Base-by-base conservation (phyloP, 805 yeast species). In the Yarrowia osloensis region DNA sequence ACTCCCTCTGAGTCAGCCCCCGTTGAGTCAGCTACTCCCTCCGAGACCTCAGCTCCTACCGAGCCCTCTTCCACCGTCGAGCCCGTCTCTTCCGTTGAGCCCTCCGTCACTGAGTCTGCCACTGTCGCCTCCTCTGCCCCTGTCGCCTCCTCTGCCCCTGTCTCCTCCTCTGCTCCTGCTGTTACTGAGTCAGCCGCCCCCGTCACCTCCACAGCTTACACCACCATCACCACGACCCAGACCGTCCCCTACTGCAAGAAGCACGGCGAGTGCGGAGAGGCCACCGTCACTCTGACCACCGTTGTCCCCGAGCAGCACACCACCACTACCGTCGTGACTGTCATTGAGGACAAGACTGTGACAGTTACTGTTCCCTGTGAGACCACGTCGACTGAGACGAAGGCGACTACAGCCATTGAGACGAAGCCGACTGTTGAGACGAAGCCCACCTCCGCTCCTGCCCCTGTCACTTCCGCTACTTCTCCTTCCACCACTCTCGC, bases 281-380 rank as follows among this genome's bases (percentile, higher is more conserved):
- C 54, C 37, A 49, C 54, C 37, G 54, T 49, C 24, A 49, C 54
- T 29, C 26, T 49, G n/a, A 49, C 54, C 24, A 12, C 54, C n/a
- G 54, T 13, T 12, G 54, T 49, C 6, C 54, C 54, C n/a, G 54
- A 49, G 54, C 12, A n/a, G n/a, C 54, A 49, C 24, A 29, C 54
- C 54, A 19, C 54, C 12, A 29, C 54, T 19, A 49, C 54, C n/a
- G 26, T 49, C 4, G 54, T 49, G 26, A 49, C 54, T n/a, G 54
- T 49, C 24, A 13, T 49, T 15, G 54, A 49, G 24, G 54, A 29
- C 4, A 49, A 49, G 37, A 49, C 54, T 21, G 54, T 49, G 12
- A 49, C 37, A 8, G 12, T 49, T 8, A 11, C 19, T 12, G 54
- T 29, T 49, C 54, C 54, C 17, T 29, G 37, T 12, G 54, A 49